phyloP scores from a whole-genome alignment of 1,284 basidiomycete genomes.

The Ustilago cynodontis region DNA sequence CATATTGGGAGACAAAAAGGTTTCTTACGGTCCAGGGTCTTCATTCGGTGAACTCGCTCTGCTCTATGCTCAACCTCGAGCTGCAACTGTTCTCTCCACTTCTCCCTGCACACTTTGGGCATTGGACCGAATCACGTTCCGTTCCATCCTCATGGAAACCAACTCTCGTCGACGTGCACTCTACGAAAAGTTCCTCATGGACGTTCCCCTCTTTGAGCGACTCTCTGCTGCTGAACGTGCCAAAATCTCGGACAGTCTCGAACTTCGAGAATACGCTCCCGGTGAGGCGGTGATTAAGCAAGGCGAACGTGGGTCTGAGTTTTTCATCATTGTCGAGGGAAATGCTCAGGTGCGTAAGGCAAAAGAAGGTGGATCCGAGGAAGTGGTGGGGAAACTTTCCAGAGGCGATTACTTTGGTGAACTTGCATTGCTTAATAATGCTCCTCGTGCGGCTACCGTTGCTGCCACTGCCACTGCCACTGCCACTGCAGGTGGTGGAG shows the following conservation, averaged over 20 bases:
- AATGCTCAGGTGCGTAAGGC: conserved; percentile 87
- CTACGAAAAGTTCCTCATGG: conserved; percentile 93
- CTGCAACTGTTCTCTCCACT: conserved; percentile 89
- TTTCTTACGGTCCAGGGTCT: conserved; percentile 84
- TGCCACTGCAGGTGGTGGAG: conserved; percentile 68
- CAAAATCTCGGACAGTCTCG: conserved; percentile 95
- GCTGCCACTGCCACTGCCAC: conserved; percentile 75
- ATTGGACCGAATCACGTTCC: conserved; percentile 95
- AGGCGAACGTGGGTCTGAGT: conserved; percentile 94
- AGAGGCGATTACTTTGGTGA: conserved; percentile 99
- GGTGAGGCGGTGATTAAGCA: conserved; percentile 89
- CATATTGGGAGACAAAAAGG: conserved; percentile 67
- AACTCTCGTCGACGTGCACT: conserved; percentile 81
- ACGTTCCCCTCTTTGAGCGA: conserved; percentile 88
- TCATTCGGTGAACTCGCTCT: conserved; percentile 97
- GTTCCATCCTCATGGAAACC: conserved; percentile 82
- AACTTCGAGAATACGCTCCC: conserved; percentile 83
- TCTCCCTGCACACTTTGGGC: conserved; percentile 89
- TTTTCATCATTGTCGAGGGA: conserved; percentile 96
- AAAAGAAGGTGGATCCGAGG: conserved; percentile 73
- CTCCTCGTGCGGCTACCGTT: conserved; percentile 92
- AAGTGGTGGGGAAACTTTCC: conserved; percentile 78
- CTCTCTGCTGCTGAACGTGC: conserved; percentile 88
- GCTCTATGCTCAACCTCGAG: conserved; percentile 97
- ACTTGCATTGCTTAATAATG: conserved; percentile 83